Conservation (phyloP, 1,284 basidiomycete genomes). For the Pseudozyma thailandica region DNA sequence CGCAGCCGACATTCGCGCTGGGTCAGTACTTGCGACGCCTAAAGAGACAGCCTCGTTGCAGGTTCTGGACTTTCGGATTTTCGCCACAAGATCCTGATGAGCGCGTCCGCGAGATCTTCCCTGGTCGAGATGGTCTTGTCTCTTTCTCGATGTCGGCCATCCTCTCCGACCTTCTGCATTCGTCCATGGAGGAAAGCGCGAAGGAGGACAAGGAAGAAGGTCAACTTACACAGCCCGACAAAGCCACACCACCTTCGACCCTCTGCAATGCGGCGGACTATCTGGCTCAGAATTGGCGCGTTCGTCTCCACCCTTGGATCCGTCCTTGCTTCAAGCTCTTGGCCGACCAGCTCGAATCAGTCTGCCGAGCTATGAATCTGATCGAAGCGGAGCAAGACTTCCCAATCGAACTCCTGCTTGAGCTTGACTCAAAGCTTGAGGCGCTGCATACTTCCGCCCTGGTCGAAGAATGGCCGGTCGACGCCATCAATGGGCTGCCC, state of each 20-base stretch:
- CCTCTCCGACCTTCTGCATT: constrained; percentile 27
- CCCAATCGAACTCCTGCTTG: constrained; percentile 34
- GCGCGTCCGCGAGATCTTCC: constrained; percentile 34
- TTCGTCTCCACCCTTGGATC: constrained; percentile 41
- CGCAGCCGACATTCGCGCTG: constrained; percentile 11
- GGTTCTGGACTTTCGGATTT: constrained; percentile 38
- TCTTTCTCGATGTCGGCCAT: constrained; percentile 36
- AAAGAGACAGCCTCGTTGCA: constrained; percentile 31
- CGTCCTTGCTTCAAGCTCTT: constrained; percentile 29
- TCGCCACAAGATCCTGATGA: constrained; percentile 33
- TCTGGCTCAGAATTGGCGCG: constrained; percentile 23
- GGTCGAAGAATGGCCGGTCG: constrained; percentile 23
- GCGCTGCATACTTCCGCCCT: constrained; percentile 11
- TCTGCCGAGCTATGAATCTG: constrained; percentile 27
- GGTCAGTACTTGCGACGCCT: constrained; percentile 28
- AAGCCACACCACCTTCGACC: constrained; percentile 9
- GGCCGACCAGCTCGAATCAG: constrained; percentile 28
- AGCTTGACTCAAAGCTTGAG: constrained; percentile 33
- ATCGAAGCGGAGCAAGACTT: constrained; percentile 19
- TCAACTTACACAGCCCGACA: constrained; percentile 27
- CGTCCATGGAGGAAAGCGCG: constrained; percentile 12
- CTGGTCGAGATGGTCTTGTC: constrained; percentile 26
- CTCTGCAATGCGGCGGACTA: constrained; percentile 18
- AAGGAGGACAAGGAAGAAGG: constrained; percentile 26
- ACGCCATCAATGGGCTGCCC: constrained; percentile 18